Conservation (phyloP, 1,139 yeast genomes). For the Arxiozyma bovina region DNA sequence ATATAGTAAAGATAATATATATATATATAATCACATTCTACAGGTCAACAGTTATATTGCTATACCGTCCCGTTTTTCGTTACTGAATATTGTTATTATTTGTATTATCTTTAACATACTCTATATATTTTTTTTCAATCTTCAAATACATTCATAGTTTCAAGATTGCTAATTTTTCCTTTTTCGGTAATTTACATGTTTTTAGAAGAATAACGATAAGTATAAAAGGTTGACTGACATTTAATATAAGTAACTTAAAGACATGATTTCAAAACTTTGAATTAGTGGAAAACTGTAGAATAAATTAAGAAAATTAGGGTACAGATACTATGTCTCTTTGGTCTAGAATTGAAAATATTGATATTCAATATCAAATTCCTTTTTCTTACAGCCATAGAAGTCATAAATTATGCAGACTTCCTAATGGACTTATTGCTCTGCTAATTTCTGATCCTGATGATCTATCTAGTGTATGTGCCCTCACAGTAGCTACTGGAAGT, state of each 20-base stretch:
- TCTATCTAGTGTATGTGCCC: constrained; percentile 37
- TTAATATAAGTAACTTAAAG: too few species aligned
- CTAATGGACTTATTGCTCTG: constrained; percentile 46
- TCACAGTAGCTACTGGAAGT: constrained; percentile 56
- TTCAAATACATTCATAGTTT: neutral
- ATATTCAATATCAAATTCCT: constrained; percentile 30
- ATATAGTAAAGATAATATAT: too few species aligned
- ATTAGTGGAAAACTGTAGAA: too few species aligned
- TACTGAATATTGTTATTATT: too few species aligned
- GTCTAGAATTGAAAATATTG: constrained; percentile 4
- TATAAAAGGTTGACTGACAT: neutral
- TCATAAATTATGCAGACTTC: constrained; percentile 39
- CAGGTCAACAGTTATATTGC: too few species aligned
- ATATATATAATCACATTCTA: too few species aligned
- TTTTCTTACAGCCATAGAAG: constrained; percentile 31
- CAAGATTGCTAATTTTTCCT: neutral
- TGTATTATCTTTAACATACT: too few species aligned
- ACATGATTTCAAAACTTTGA: neutral
- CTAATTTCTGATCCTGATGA: constrained; percentile 51
- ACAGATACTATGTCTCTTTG: constrained; percentile 1
- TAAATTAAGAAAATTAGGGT: neutral
- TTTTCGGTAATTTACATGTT: neutral
- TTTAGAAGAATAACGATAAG: neutral
- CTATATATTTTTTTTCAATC: too few species aligned
- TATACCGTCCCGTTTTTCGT: too few species aligned